These are phyloP conservation scores for Gyrodon lividus DNA, from an alignment of 768 basidiomycete species.

Conservation along the genomic window DNA sequence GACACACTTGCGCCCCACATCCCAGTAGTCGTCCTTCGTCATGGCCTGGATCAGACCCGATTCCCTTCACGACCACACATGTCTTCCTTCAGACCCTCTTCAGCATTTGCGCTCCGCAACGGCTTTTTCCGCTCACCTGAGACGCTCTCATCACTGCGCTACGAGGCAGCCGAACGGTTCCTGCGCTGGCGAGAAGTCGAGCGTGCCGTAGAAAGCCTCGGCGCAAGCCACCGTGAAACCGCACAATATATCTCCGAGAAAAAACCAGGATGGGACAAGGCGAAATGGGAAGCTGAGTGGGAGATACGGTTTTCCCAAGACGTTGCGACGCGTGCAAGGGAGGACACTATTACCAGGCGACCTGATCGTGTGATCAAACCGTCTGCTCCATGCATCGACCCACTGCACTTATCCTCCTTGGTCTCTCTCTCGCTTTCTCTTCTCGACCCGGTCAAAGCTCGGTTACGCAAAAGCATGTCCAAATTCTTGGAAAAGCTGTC, in stretches of 20 bases:
- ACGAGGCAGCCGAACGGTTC: conserved; percentile 68
- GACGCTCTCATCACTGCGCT: conserved; percentile 53
- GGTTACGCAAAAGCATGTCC: conserved; percentile 24
- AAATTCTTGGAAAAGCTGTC: conserved; percentile 25
- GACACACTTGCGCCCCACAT: conserved; percentile 51
- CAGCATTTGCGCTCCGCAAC: conserved; percentile 49
- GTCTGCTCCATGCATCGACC: conserved; percentile 48
- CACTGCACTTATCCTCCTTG: conserved; percentile 65
- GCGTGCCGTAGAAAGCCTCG: conserved; percentile 48
- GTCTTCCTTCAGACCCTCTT: conserved; percentile 57
- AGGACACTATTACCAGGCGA: conserved; percentile 31
- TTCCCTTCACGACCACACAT: conserved; percentile 36
- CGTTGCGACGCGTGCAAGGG: conserved; percentile 50
- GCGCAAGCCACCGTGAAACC: conserved; percentile 29
- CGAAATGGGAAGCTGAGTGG: conserved; percentile 68
- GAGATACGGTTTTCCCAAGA: conserved; percentile 58
- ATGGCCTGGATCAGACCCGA: conserved; percentile 33
- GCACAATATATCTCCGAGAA: conserved; percentile 19
- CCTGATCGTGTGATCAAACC: conserved; percentile 13
- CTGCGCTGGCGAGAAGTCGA: conserved; percentile 73
- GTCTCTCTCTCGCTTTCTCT: conserved; percentile 61
- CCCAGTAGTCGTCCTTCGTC: conserved; percentile 56
- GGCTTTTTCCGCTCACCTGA: conserved; percentile 68
- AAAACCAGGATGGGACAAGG: conserved; percentile 52
- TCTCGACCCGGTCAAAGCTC: conserved; percentile 42